phyloP scores from a whole-genome alignment of 2,329 filamentous ascomycete genomes.

The Gaeumannomyces sp. region DNA sequence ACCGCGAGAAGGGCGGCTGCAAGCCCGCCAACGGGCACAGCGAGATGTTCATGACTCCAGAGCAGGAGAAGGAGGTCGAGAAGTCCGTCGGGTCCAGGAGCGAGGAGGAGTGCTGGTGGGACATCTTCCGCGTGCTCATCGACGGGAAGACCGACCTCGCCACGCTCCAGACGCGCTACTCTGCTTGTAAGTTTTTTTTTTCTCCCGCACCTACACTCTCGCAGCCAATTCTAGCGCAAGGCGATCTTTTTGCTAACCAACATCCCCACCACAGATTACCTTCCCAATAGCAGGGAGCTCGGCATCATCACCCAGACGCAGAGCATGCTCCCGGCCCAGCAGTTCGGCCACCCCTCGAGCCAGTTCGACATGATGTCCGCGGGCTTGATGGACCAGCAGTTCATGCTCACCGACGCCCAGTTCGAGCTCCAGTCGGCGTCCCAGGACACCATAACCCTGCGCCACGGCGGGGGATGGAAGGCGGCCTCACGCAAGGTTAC shows the following conservation, averaged over 20 bases:
- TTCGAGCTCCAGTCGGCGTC: neutral
- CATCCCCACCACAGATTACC: neutral
- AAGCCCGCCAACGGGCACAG: neutral
- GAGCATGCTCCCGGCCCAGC: neutral
- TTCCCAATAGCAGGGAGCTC: no score
- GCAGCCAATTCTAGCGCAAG: neutral
- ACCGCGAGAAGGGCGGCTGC: neutral
- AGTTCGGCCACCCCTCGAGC: neutral
- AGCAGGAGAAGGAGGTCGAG: conserved; percentile 9
- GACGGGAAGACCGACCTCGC: neutral
- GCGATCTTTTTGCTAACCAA: neutral
- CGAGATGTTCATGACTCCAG: conserved; percentile 6
- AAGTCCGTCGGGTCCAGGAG: neutral
- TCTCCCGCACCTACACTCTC: neutral
- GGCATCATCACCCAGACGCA: neutral
- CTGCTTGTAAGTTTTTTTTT: conserved; percentile 5
- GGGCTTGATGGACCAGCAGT: neutral
- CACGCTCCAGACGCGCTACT: conserved; percentile 1
- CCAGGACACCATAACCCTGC: neutral
- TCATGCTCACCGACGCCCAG: neutral
- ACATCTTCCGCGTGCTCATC: conserved; percentile 7
- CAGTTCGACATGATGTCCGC: neutral
- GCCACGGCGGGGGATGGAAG: no score
- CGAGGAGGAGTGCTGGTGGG: conserved; percentile 10
- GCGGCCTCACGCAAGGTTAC: neutral